A percentile compares a stretch with the other conserved stretches of the same genome.
phyloP scores from a whole-genome alignment of 1,139 yeast species.

The Hansenula sp. region DNA sequence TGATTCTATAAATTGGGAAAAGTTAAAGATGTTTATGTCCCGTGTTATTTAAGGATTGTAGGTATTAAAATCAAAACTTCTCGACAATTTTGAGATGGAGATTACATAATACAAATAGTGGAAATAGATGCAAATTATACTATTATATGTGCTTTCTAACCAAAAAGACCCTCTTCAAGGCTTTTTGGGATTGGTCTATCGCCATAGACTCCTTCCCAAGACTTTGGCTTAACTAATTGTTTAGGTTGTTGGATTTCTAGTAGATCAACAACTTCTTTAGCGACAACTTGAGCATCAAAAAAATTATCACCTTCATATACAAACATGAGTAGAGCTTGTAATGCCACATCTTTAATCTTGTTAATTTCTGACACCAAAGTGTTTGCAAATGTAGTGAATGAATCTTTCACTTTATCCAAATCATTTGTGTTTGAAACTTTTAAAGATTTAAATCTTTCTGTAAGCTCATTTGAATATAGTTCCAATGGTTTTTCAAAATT shows the following conservation, averaged over 20 bases:
- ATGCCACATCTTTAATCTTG: neutral
- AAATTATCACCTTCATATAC: slow-evolving; percentile 92
- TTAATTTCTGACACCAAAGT: slow-evolving; percentile 5
- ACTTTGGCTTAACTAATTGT: slow-evolving; percentile 54
- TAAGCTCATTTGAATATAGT: slow-evolving; percentile 18
- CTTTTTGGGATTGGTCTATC: slow-evolving; percentile 60
- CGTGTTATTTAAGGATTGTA: neutral
- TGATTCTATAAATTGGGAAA: too few relatives aligned
- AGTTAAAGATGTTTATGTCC: neutral
- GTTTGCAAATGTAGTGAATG: slow-evolving; percentile 9
- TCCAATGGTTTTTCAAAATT: slow-evolving; percentile 25
- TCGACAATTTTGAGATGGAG: too few relatives aligned
- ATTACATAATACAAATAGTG: neutral
- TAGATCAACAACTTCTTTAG: slow-evolving; percentile 34
- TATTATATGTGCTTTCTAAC: slow-evolving; percentile 5
- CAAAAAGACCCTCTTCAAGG: slow-evolving; percentile 58
- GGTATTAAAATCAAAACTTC: neutral
- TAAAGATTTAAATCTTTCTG: slow-evolving; percentile 12
- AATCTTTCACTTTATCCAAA: neutral
- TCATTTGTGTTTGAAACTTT: slow-evolving; percentile 7
- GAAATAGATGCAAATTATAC: too few relatives aligned
- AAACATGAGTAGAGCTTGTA: slow-evolving; percentile 30
- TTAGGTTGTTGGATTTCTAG: slow-evolving; percentile 5
- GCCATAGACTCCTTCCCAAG: slow-evolving; percentile 89
- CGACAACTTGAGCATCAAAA: slow-evolving; percentile 60